These are phyloP conservation scores for Aaosphaeria pasadenensis DNA, from an alignment of 2,329 filamentous ascomycete species.

Conservation along the genomic window DNA sequence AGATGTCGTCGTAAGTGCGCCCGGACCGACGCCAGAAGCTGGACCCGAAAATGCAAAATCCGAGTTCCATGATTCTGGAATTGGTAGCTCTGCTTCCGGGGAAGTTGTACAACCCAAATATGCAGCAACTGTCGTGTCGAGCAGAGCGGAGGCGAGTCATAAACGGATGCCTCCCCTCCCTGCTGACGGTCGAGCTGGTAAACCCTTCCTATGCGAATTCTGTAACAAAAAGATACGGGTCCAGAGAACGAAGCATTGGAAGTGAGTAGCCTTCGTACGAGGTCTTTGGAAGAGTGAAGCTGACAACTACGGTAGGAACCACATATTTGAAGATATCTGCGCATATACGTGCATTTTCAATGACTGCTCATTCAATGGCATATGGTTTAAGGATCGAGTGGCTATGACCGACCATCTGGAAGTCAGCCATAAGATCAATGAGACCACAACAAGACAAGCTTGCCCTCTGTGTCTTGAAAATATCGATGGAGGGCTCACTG, in stretches of 20 bases:
- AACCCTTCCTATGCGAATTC: slow-evolving; percentile 7
- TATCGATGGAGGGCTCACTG: background rate
- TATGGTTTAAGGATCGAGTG: slow-evolving; percentile 1
- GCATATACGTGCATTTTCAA: slow-evolving; percentile 7
- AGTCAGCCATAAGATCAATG: background rate
- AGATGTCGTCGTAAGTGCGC: background rate
- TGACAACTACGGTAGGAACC: slow-evolving; percentile 1
- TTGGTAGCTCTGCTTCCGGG: slow-evolving; percentile 2
- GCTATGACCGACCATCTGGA: background rate
- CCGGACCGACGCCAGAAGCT: no score
- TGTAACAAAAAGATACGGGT: slow-evolving; percentile 5
- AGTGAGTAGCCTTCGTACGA: slow-evolving; percentile 1
- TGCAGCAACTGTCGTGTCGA: slow-evolving; percentile 6
- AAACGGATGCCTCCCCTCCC: slow-evolving; percentile 7
- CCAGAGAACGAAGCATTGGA: slow-evolving; percentile 5
- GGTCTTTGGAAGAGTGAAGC: no score
- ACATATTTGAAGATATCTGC: slow-evolving; percentile 7
- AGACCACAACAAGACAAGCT: background rate
- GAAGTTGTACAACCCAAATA: slow-evolving; percentile 2
- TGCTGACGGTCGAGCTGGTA: slow-evolving; percentile 1
- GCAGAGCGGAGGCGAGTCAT: slow-evolving; percentile 4
- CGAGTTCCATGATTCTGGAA: background rate
- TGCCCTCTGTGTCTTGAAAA: slow-evolving; percentile 7
- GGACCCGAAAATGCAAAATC: background rate
- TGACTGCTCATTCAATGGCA: background rate